phyloP scores from a whole-genome alignment of 129 eudicot genomes.

The Centrapalus pauciflorus region DNA sequence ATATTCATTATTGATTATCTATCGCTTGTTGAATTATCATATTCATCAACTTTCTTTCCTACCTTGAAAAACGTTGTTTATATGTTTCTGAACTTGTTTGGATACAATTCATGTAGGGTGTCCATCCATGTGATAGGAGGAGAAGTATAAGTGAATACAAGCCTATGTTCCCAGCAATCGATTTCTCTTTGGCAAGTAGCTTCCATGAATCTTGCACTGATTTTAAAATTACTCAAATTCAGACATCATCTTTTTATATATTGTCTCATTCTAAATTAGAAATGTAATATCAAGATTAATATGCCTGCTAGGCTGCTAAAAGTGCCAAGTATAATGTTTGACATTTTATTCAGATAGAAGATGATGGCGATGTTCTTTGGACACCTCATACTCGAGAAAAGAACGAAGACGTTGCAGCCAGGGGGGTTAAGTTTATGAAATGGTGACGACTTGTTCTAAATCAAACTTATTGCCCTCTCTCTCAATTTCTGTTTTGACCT shows the following conservation, averaged over 20 bases:
- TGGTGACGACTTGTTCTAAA: constrained; percentile 42
- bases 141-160: constrained; percentile 74
- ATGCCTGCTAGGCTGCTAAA: constrained; percentile 11
- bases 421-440: constrained; percentile 69
- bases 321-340: neutral
- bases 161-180: constrained; percentile 84
- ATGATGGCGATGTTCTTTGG: constrained; percentile 74
- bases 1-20: neutral
- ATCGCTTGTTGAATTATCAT: neutral
- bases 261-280: neutral
- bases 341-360: constrained; percentile 61
- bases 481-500: neutral
- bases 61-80: neutral
- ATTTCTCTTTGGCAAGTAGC: constrained; percentile 80
- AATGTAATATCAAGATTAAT: neutral
- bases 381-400: constrained; percentile 61
- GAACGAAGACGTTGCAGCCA: constrained; percentile 67
- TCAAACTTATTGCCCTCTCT: neutral
- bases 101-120: constrained; percentile 56
- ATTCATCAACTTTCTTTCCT: neutral
- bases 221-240: constrained; percentile 1
- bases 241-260: neutral
- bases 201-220: neutral
- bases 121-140: constrained; percentile 91
- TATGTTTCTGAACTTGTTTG: constrained; percentile 6